These are phyloP conservation scores for Erodium chrysanthum DNA, from an alignment of 441 rosid genomes.

Conservation along the genomic window DNA sequence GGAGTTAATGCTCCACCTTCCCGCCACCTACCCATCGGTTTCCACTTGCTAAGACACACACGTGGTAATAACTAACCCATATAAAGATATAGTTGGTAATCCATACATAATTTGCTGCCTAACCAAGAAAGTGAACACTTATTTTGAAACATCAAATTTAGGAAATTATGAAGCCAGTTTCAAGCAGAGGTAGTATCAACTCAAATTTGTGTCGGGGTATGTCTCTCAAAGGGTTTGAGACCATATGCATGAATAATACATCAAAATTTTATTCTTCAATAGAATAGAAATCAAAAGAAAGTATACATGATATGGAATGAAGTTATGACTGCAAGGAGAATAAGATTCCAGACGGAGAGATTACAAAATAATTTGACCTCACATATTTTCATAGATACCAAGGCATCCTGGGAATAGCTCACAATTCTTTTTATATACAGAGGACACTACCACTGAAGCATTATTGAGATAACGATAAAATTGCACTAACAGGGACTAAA, in stretches of 20 bases:
- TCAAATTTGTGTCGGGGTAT: slow-evolving; percentile 4
- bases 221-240: neutral
- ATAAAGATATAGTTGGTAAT: neutral
- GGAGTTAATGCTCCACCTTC: neutral
- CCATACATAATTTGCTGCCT: neutral
- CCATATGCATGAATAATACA: neutral
- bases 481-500: neutral
- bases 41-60: neutral
- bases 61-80: neutral
- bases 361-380: neutral
- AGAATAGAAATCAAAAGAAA: neutral
- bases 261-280: neutral
- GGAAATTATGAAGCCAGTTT: neutral
- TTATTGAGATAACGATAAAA: neutral
- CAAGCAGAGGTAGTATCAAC: neutral
- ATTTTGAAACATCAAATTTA: neutral
- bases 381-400: neutral
- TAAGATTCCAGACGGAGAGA: neutral
- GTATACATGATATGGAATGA: neutral
- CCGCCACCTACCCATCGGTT: neutral
- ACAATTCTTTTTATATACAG: neutral
- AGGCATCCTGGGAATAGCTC: neutral
- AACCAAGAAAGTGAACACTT: neutral
- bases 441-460: neutral
- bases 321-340: neutral